Conservation (phyloP, 2,329 filamentous ascomycete species). For the Colletotrichum lindemuthianum region DNA sequence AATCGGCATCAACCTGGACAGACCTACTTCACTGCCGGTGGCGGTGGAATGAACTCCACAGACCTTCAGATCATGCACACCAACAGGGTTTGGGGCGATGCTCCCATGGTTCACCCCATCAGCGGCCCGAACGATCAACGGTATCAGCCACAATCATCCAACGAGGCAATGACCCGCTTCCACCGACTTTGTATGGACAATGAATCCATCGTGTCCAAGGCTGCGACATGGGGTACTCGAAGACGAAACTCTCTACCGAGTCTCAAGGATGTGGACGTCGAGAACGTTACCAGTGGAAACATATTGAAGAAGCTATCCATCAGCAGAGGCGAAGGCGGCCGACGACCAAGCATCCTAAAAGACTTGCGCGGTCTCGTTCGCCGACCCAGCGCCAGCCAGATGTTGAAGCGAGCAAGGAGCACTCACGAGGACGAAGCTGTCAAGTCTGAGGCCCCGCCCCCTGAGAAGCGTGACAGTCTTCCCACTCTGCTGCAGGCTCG, state of each 20-base stretch:
- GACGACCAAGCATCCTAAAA: constrained; percentile 61
- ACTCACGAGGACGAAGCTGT: constrained; percentile 48
- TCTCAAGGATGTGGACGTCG: constrained; percentile 61
- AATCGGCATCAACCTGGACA: constrained; percentile 61
- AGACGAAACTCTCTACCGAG: constrained; percentile 70
- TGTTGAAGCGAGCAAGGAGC: constrained; percentile 59
- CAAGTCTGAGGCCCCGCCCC: constrained; percentile 42
- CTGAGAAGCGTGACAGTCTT: constrained; percentile 55
- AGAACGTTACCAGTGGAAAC: constrained; percentile 68
- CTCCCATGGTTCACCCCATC: constrained; percentile 59
- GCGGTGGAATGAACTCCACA: constrained; percentile 53
- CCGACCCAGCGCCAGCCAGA: constrained; percentile 54
- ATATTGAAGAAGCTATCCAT: constrained; percentile 72
- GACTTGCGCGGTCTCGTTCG: constrained; percentile 61
- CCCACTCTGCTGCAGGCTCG: constrained; percentile 60
- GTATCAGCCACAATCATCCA: constrained; percentile 60
- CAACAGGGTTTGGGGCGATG: constrained; percentile 60
- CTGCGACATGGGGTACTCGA: constrained; percentile 77
- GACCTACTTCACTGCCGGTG: constrained; percentile 57
- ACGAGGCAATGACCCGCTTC: constrained; percentile 64
- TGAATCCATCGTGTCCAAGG: constrained; percentile 68
- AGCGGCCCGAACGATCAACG: constrained; percentile 42
- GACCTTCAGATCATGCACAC: constrained; percentile 62
- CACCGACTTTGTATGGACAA: constrained; percentile 64
- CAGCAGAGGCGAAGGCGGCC: constrained; percentile 55